A percentile compares a stretch with the other conserved stretches of the same genome.
phyloP scores from a whole-genome alignment of 164 flowering plant genomes.

The Berberis vulgaris region DNA sequence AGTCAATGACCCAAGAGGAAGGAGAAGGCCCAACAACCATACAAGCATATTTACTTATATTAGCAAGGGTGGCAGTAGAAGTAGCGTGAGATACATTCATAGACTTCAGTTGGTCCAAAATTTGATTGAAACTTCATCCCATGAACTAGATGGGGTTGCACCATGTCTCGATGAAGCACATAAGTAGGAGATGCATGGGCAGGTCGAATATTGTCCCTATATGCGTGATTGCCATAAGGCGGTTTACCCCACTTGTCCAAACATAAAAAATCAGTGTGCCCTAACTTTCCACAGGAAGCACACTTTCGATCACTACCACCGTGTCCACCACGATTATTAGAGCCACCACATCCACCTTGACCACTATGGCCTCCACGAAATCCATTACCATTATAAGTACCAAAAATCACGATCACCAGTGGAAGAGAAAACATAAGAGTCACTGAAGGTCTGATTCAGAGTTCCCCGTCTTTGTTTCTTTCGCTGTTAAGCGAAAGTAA shows the following conservation, averaged over 20 bases:
- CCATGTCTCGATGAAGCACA: background rate
- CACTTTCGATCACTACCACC: background rate
- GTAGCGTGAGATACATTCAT: background rate
- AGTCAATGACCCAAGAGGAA: conserved; percentile 3
- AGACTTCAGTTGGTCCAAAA: background rate
- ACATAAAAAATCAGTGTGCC: background rate
- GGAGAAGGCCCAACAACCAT: background rate
- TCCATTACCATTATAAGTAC: background rate
- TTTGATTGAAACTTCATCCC: background rate
- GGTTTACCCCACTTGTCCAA: background rate
- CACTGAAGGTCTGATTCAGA: background rate
- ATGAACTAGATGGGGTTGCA: background rate
- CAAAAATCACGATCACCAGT: background rate
- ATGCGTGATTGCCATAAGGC: background rate
- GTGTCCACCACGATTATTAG: background rate
- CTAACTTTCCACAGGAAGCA: background rate
- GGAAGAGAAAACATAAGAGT: background rate
- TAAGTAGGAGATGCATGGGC: background rate
- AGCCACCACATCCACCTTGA: background rate
- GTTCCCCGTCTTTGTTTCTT: too few species aligned
- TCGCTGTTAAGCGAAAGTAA: background rate
- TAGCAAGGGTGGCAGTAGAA: background rate
- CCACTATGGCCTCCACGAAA: background rate
- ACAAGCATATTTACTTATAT: background rate
- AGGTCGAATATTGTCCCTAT: background rate